Base-by-base conservation (phyloP, 768 basidiomycete species). In the Pleurotus salmoneostramineus region DNA sequence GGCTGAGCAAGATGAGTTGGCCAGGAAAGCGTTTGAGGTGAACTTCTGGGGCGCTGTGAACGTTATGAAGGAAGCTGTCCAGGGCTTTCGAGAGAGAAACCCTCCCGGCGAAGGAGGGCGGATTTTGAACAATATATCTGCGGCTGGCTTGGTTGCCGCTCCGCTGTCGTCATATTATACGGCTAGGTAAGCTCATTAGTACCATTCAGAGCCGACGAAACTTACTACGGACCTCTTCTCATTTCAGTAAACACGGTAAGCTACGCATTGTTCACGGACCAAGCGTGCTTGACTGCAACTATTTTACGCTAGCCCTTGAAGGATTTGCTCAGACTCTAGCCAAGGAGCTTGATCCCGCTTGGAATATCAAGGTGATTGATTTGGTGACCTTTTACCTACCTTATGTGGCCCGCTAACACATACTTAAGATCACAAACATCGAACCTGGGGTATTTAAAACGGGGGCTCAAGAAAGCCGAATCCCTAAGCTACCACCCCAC, bases 21-120 rank as follows among this genome's bases (percentile, higher is more conserved):
- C 69, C 3, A 58, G 57, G 1, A 56, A 47, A 0, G 8, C 66
- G 59, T 69, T 70, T 12, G 64, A 70, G 0, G 65, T 66, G 2
- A 70, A 72, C 36, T 73, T 69, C 35, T 73, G 69, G 66, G 70
- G 71, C 6, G 65, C 70, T 37, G 57, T 60, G 0, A 60, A 61
- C 37, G 74, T 74, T 34, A 72, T 60, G 32, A 61, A 58, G 35
- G 72, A 68, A 40, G 72, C 73, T 0, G 60, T 77, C 34, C 55
- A 57, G 36, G 66, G 69, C 55, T 72, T 76, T 61, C 67, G 75
- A 17, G 75, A 76, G 12, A 63, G 66, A 1, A 76, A 76, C 56
- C 60, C 67, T 6, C 70, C 74, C 7, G 54, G 59, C 15, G 72
- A 73, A 0, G 75, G 75, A 2, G 68, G 66, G n/a, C 62, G 77